Evolutionary conservation across 176 grass and related monocot species (phyloP).

Genomic region (Thinopyrum elongatum): DNA sequence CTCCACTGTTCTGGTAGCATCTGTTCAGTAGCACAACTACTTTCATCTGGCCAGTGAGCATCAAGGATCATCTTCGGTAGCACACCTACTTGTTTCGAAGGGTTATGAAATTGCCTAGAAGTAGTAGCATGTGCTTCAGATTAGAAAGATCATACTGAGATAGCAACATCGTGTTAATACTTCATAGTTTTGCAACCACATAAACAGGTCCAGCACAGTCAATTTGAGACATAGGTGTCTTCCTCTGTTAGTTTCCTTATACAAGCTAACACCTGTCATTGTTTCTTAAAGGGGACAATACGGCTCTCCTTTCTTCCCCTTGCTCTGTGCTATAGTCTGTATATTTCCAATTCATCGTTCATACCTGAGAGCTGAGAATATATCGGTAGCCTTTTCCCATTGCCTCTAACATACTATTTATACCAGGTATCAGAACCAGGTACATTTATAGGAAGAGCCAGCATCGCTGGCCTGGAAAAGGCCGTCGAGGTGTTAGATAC

Average conservation of each 20-base stretch:
- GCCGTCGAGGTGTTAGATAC: conserved; percentile 85
- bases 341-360: not conserved
- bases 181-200: not conserved
- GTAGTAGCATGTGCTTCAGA: not conserved
- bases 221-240: not conserved
- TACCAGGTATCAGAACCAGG: conserved; percentile 77
- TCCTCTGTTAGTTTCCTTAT: not conserved
- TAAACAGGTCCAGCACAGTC: not conserved
- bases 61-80: not conserved
- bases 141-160: not conserved
- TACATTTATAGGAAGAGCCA: conserved; percentile 71
- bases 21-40: not conserved
- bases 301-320: no score
- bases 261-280: not conserved
- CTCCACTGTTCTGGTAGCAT: not conserved
- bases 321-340: not conserved
- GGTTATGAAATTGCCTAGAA: not conserved
- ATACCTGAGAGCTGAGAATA: not conserved
- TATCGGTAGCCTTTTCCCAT: conserved; percentile 12
- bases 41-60: not conserved
- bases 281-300: not conserved
- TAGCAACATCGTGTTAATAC: not conserved
- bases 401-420: conserved; percentile 46
- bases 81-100: not conserved
- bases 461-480: conserved; percentile 80